Evolutionary conservation across 768 basidiomycete species (phyloP), one percentile per base, ranked within the genome.

Genomic region (Pilatotrama ljubarskyi): DNA sequence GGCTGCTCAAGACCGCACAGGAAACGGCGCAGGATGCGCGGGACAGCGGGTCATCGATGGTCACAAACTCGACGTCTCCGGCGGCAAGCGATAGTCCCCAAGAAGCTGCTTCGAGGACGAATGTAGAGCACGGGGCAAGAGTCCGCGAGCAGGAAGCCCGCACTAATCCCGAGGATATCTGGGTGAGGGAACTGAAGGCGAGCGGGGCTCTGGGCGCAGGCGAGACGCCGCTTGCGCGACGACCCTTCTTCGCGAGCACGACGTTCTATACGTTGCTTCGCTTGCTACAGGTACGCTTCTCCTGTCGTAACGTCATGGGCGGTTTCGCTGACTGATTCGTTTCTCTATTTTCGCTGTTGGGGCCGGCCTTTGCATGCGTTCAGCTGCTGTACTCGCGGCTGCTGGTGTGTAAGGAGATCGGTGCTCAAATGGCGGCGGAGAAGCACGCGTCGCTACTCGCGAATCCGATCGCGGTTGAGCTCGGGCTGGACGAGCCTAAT

Each of bases 211-310:
- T 37, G 36, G 55, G 61, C 43, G 64, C 67, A 9, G 70, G 72
- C 29, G 71, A 72, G 32, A 64, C 67, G 42, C 61, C 64, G 14
- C 65, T 69, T 22, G 61, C 57, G 54, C 77, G 80, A 46, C 82
- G 73, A 53, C 81, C 88, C 9, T 92, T 98, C 74, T 98, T 96
- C 74, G 84, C 84, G 59, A 97, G 98, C 75, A 93, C 92, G 47
- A 90, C 93, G 20, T 92, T 94, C 71, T 99, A 98, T 76, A 91
- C 91, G 7, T 72, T 98, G 51, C 71, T 98, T 64, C 87, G 97
- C 50, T 77, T 96, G 52, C 72, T 98, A 50, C 94, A 99, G 87
- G 96, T 83, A 54, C 64, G 78, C 85, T n/a, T n/a, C n/a, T n/a
- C n/a, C n/a, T n/a, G n/a, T n/a, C n/a, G n/a, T n/a, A n/a, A n/a